Base-by-base conservation (phyloP, 768 basidiomycete genomes). In the Suillus brevipes region DNA sequence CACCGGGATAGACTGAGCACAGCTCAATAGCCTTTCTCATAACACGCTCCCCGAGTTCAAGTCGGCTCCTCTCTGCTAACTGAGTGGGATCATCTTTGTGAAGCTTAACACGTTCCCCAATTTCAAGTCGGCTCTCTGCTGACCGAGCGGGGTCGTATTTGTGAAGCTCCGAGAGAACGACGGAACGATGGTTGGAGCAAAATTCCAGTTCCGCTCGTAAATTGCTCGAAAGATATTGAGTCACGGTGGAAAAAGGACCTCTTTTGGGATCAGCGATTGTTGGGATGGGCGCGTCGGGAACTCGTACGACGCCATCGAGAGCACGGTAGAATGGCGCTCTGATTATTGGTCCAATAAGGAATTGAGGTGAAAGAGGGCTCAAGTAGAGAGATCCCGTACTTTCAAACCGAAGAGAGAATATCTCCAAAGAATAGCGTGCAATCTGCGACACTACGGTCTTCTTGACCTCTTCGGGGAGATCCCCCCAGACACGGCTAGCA, bases 41-140 rank as follows among this genome's bases (percentile, higher is more conserved):
- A 2, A 23, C 20, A 61, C 57, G 57, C 31, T 63, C 62, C n/a
- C 53, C 62, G 16, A 63, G 57, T 61, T 63, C 62, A 20, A 63
- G 56, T 14, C 57, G 56, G 42, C 31, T 31, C 31, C 31, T 31
- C 31, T 31, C 31, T 31, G 31, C 31, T 31, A 31, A 31, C 31
- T 31, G 31, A 31, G 31, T 4, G 31, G 31, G 31, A 4, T 31
- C 31, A 4, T 0, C 3, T 31, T 31, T 31, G 31, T 31, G 31
- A 31, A 31, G 31, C 31, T 31, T 31, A 4, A 31, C 31, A 31
- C 31, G 31, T 4, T 31, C 31, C 31, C 31, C 31, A 4, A 31
- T 2, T 31, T 31, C 31, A 31, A 4, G 31, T 31, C 3, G 31
- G 31, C 62, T 63, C 20, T 56, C 50, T 28, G 62, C 49, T 18